Base-by-base conservation (phyloP, 306 rosid genomes). In the Argentina anserina region DNA sequence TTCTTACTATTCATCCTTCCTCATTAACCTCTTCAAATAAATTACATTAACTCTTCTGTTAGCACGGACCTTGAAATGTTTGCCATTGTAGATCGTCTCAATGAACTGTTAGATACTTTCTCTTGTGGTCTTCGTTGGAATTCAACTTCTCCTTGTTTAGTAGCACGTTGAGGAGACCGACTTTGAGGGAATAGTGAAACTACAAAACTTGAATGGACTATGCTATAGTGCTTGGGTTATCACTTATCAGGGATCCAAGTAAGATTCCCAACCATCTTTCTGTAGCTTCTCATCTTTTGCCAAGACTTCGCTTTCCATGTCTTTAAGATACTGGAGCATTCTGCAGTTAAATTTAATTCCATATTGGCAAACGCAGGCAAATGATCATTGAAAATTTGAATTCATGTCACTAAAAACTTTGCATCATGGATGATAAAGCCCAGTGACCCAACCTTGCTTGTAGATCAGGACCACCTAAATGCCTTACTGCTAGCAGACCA, bases 301-400 rank as follows among this genome's bases (percentile, higher is more conserved):
- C 85, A 89, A 81, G 26, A 94, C 97, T 33, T 31, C 81, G 43
- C 83, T 86, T 60, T 67, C 78, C 40, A 79, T 85, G 78, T 94
- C 95, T 78, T 89, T 91, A 77, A 78, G 92, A 80, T 83, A 94
- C 70, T 89, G 90, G 36, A 70, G 83, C 90, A 85, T 84, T 86
- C 98, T 94, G 95, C 84, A 78, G 15, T 65, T 11, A 0, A 0
- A 66, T 79, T 59, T 26, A 55, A 69, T 62, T 29, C 39, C 58
- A 60, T 23, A 41, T 69, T 62, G 81, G 31, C n/a, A 55, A 43
- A 70, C 40, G 62, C 25, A 71, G 36, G 60, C 72, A 26, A 71
- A 41, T 31, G 23, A 50, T 5, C 33, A 11, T 31, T 25, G 26
- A 28, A 28, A 11, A 25, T 39, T 10, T 12, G 12, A 74, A 61